A percentile compares a stretch with the other conserved stretches of the same genome.
Conservation (phyloP, 352 stramenopile genomes). For the Globisporangium paroecandrum region DNA sequence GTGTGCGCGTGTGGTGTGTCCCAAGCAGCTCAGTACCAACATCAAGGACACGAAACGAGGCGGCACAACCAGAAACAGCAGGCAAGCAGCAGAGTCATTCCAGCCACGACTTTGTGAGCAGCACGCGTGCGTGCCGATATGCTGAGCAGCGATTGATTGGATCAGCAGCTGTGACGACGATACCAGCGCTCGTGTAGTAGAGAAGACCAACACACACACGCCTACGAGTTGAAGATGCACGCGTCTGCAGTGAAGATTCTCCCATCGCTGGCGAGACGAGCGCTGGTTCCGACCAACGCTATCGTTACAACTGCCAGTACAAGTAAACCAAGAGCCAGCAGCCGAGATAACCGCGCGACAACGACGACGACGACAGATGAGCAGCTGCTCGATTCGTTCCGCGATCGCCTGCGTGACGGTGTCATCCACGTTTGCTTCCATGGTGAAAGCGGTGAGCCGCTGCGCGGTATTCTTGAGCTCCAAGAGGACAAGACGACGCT, state of each 20-base stretch:
- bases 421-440: slow-evolving; percentile 49
- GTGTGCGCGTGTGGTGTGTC: background rate
- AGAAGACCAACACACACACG: background rate
- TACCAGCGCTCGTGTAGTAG: background rate
- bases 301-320: background rate
- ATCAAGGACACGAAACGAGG: background rate
- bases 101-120: background rate
- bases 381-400: slow-evolving; percentile 37
- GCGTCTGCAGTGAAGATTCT: background rate
- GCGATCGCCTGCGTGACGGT: slow-evolving; percentile 61
- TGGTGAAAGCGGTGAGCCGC: slow-evolving; percentile 39
- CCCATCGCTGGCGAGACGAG: background rate
- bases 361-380: slow-evolving; percentile 19
- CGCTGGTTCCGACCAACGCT: background rate
- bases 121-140: background rate
- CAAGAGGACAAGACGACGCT: slow-evolving; percentile 63
- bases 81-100: background rate
- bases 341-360: background rate
- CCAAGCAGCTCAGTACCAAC: background rate
- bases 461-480: slow-evolving; percentile 53
- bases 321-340: background rate
- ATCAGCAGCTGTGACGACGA: background rate
- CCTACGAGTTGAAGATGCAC: background rate
- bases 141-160: background rate
- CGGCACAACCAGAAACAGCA: background rate